Base-by-base conservation (phyloP, 371 early-diverging fungal species). In the Dichotomocladium elegans region DNA sequence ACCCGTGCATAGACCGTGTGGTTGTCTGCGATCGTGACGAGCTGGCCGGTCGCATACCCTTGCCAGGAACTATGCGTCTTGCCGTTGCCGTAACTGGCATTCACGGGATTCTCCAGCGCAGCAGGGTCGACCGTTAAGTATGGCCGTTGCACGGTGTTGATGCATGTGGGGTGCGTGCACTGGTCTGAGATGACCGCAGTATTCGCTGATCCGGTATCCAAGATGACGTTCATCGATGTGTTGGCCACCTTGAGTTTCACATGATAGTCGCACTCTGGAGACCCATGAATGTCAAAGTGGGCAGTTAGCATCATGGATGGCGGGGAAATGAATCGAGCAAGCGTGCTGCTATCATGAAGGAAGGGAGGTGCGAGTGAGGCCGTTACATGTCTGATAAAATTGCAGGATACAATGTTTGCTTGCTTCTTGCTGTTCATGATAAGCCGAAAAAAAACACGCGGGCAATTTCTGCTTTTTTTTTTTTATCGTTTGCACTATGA, bases 191-290 rank as follows among this genome's bases (percentile, higher is more conserved):
- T 55, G 25, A 60, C 60, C 11, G 60, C 60, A 12, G 55, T 55
- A 37, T 54, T 60, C 22, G 60, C 35, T 1, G 60, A 60, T 9
- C 60, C 60, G 3, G 55, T 50, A 35, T 59, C 59, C 6, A 59
- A 31, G 17, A 53, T 44, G 9, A 59, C 33, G 24, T 59, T 52
- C 48, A 59, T 53, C 27, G 26, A 40, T 15, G 44, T 48, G 0
- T 31, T 42, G 6, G 44, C 53, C 14, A 59, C 35, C n/a, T 40
- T 53, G 14, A 59, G 41, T 17, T 33, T 10, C 2, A 53, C 59
- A 24, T 47, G 42, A 25, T 59, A 59, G 28, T 52, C 31, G 34
- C 53, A 59, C 12, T 47, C 48, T 17, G 59, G 49, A 9, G 40
- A 31, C 14, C 59, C 59, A 41, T 53, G 51, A 7, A 59, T 31